Base-by-base conservation (phyloP, 2,329 filamentous ascomycete genomes). In the Talaromyces sp. region DNA sequence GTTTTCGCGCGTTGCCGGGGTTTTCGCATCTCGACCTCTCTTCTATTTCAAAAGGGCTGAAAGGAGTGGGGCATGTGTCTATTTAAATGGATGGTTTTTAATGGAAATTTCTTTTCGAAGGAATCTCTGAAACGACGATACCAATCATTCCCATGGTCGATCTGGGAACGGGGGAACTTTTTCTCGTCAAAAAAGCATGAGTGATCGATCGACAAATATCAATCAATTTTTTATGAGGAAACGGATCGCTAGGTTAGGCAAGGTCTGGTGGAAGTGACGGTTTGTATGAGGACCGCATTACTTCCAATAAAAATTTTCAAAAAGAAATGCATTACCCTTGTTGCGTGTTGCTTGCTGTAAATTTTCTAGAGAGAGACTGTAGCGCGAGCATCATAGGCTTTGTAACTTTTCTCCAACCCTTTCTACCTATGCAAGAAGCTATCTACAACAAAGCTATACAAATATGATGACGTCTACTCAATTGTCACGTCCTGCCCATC, bases 1-100 rank as follows among this genome's bases (percentile, higher is more conserved):
- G 53, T 57, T 58, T 53, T 60, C 37, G 45, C 39, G 59, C 53
- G 51, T 48, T 54, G 56, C 33, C 36, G 40, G 50, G 22, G 41
- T 54, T 54, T 53, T 35, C 19, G 25, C 45, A 33, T 48, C 43
- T 50, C 53, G 39, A 31, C n/a, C 46, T 57, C 37, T 39, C n/a
- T 52, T 52, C 36, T 46, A 36, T 39, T 43, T 40, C 17, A 45
- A 54, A 45, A 41, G 28, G 25, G 28, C n/a, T 6, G 41, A 31
- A 41, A 19, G 41, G 36, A 31, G 21, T 22, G 43, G 36, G 25
- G 33, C 17, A n/a, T 31, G n/a, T 48, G 43, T 48, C 28, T 50
- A 31, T 50, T 15, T 56, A 45, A 54, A 35, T 28, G 48, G 31
- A 37, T 36, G 53, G 43, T 56, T 40, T 48, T 48, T 21, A 48